These are phyloP conservation scores for Fusarium sp. DNA, from an alignment of 2,329 filamentous ascomycete genomes.

Conservation along the genomic window DNA sequence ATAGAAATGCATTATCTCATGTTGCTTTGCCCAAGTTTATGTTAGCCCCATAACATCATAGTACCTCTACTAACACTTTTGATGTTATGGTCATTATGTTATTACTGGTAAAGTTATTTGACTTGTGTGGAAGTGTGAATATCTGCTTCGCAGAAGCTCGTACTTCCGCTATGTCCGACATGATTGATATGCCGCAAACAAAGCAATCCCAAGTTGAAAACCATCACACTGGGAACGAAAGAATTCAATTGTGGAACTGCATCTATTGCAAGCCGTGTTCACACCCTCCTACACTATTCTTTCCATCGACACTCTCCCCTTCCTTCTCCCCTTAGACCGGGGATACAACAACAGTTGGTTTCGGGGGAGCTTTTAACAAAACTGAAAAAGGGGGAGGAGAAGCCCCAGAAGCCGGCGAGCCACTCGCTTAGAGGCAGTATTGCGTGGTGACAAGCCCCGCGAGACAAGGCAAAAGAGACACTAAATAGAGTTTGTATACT, in stretches of 20 bases:
- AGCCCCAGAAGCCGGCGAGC: slow-evolving; percentile 34
- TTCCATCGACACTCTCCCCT: slow-evolving; percentile 47
- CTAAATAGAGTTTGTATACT: slow-evolving; percentile 47
- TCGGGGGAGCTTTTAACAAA: slow-evolving; percentile 30
- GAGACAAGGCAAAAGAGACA: slow-evolving; percentile 43
- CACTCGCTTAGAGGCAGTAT: slow-evolving; percentile 17
- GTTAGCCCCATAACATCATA: background rate
- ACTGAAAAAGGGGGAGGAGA: slow-evolving; percentile 25
- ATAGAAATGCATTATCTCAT: slow-evolving; percentile 2
- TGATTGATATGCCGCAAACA: background rate
- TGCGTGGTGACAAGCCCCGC: slow-evolving; percentile 26
- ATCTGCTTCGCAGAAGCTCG: background rate
- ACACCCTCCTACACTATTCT: slow-evolving; percentile 50
- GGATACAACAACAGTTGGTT: slow-evolving; percentile 33
- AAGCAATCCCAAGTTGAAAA: background rate
- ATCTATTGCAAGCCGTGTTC: slow-evolving; percentile 49
- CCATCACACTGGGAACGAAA: slow-evolving; percentile 23
- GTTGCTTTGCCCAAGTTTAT: background rate
- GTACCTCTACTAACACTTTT: background rate
- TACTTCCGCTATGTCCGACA: slow-evolving; percentile 17
- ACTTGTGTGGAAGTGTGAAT: background rate
- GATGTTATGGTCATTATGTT: background rate
- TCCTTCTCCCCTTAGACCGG: slow-evolving; percentile 30
- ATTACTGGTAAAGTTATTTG: background rate
- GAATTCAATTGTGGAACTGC: slow-evolving; percentile 40